phyloP scores from a whole-genome alignment of 805 yeast species.

The Teunomyces lycoperdinae region DNA sequence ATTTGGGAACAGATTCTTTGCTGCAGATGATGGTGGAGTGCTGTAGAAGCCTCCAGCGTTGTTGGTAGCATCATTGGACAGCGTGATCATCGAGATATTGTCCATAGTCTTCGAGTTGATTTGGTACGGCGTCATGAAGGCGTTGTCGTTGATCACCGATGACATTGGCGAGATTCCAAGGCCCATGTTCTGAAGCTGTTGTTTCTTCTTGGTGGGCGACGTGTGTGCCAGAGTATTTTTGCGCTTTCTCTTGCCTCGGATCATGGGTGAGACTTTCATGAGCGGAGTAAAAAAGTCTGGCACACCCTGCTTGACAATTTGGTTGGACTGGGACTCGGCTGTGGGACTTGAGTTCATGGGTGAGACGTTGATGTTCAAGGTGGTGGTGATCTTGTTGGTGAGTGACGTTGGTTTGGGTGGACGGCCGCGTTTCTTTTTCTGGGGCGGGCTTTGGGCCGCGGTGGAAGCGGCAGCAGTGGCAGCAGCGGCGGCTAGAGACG shows the following conservation, averaged over 20 bases:
- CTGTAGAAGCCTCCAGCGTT: slow-evolving; percentile 9
- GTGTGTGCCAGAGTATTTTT: slow-evolving; percentile 8
- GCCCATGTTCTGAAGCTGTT: neutral
- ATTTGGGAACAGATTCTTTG: slow-evolving; percentile 11
- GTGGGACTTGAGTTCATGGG: slow-evolving; percentile 34
- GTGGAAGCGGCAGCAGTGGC: neutral
- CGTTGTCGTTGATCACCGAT: slow-evolving; percentile 12
- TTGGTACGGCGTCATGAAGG: slow-evolving; percentile 18
- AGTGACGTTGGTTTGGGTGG: slow-evolving; percentile 43
- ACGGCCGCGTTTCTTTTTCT: slow-evolving; percentile 43
- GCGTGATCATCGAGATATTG: slow-evolving; percentile 31
- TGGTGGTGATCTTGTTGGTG: slow-evolving; percentile 35
- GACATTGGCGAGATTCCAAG: slow-evolving; percentile 17
- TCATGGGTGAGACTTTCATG: slow-evolving; percentile 39
- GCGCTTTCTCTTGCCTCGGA: slow-evolving; percentile 8
- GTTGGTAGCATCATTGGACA: slow-evolving; percentile 9
- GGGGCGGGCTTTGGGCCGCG: slow-evolving; percentile 16
- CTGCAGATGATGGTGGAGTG: slow-evolving; percentile 20
- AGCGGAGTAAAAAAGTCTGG: slow-evolving; percentile 44
- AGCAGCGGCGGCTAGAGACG: neutral
- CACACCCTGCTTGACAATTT: slow-evolving; percentile 37
- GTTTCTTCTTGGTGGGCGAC: slow-evolving; percentile 6
- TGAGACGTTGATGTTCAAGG: slow-evolving; percentile 40
- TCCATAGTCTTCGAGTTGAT: slow-evolving; percentile 34
- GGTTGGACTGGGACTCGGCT: slow-evolving; percentile 39